These are phyloP conservation scores for Phytophthora gonapodyides DNA, from an alignment of 352 stramenopile species.

Conservation along the genomic window DNA sequence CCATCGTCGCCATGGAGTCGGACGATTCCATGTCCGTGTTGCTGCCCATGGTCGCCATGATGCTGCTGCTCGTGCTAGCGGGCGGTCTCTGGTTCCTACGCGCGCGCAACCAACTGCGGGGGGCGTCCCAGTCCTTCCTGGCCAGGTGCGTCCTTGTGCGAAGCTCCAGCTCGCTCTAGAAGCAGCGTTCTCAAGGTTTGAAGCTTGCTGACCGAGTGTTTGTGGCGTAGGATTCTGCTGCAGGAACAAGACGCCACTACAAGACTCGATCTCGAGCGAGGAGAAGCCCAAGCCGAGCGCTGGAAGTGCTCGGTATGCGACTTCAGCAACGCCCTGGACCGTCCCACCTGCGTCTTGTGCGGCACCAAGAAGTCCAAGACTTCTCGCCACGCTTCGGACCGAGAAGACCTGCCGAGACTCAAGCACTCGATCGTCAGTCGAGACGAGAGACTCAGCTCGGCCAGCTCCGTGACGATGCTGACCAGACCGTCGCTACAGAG, in stretches of 20 bases:
- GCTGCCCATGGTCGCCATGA: slow-evolving; percentile 67
- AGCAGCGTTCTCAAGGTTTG: background rate
- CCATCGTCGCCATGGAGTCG: slow-evolving; percentile 22
- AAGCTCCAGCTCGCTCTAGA: background rate
- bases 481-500: slow-evolving; percentile 28
- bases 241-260: slow-evolving; percentile 67
- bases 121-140: slow-evolving; percentile 50
- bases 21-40: slow-evolving; percentile 66
- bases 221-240: slow-evolving; percentile 46
- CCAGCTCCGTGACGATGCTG: slow-evolving; percentile 35
- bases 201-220: slow-evolving; percentile 4
- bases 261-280: slow-evolving; percentile 74
- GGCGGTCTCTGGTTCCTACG: slow-evolving; percentile 71
- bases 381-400: slow-evolving; percentile 7
- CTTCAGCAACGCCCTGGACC: slow-evolving; percentile 76
- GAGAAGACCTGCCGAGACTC: slow-evolving; percentile 29
- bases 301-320: slow-evolving; percentile 83
- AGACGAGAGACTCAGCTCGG: slow-evolving; percentile 34
- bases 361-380: slow-evolving; percentile 65
- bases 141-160: slow-evolving; percentile 35
- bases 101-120: slow-evolving; percentile 42
- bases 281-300: slow-evolving; percentile 58
- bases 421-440: slow-evolving; percentile 39
- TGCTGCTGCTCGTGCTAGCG: slow-evolving; percentile 69
- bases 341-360: slow-evolving; percentile 65